Base-by-base conservation (phyloP, 495 filamentous ascomycete species). In the Penicillium paxilli region DNA sequence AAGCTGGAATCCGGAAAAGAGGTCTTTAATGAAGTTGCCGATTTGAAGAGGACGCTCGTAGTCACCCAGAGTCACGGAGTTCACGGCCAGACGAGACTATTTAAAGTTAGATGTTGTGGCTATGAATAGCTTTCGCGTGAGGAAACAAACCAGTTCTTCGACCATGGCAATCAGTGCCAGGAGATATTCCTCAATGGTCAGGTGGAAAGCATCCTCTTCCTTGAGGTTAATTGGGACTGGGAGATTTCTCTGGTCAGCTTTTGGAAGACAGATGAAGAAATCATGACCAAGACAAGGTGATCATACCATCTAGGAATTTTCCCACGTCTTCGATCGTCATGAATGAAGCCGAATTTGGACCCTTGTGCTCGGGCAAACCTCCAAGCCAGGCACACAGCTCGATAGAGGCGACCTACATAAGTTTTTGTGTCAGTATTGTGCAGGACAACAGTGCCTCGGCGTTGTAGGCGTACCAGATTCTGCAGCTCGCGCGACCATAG, bases 181-280 rank as follows among this genome's bases (percentile, higher is more conserved):
- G 3, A 98, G 85, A 70, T 98, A 98, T 67, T 98, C 94, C 72
- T 98, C 94, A 63, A 96, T 92, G 24, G 91, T 93, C 53, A 98
- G 75, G 67, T 98, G 94, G 81, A 98, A 98, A 22, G 84, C 81
- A 69, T 98, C 95, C 55, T 81, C 69, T 55, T 90, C 88, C 71
- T 96, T 96, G 57, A 97, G 82, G 66, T 96, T 97, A 59, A 96
- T 86, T 20, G 94, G 95, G n/a, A 98, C 94, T 96, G 56, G 14
- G 28, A 38, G 1, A n/a, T n/a, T n/a, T n/a, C n/a, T n/a, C n/a
- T n/a, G n/a, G n/a, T n/a, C n/a, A n/a, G n/a, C n/a, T n/a, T n/a
- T n/a, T n/a, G n/a, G n/a, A n/a, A n/a, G n/a, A n/a, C n/a, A n/a
- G 30, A 32, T n/a, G n/a, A 10, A 4, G 30, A 32, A 32, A 32